Evolutionary conservation across 1,139 yeast genomes (phyloP).

Genomic region (Blastobotrys niveus): DNA sequence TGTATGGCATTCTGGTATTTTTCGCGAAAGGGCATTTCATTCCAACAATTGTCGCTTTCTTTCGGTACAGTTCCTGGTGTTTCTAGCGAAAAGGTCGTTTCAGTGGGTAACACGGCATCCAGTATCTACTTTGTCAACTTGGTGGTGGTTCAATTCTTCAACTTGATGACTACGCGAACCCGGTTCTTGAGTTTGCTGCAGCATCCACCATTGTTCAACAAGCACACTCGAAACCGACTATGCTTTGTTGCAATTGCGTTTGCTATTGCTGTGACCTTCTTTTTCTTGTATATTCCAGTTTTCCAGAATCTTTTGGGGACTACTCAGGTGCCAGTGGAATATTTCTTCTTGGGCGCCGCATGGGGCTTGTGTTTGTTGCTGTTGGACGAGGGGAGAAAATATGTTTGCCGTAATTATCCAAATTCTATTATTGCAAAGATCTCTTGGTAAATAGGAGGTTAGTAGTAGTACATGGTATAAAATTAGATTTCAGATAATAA

Average conservation of each 20-base stretch:
- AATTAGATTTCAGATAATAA: no score
- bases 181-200: constrained; percentile 43
- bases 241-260: constrained; percentile 39
- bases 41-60: constrained; percentile 37
- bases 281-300: constrained; percentile 45
- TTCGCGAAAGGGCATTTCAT: constrained; percentile 35
- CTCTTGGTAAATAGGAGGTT: constrained; percentile 24
- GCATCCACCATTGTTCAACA: constrained; percentile 36
- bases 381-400: constrained; percentile 45
- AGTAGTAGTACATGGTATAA: no score
- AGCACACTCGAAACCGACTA: constrained; percentile 29
- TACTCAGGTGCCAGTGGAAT: constrained; percentile 43
- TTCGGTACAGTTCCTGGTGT: constrained; percentile 38
- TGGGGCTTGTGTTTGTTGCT: constrained; percentile 41
- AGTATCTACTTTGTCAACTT: constrained; percentile 47
- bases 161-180: constrained; percentile 44
- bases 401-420: constrained; percentile 30
- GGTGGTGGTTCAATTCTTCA: constrained; percentile 48
- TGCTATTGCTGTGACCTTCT: constrained; percentile 42
- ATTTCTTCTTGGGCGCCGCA: constrained; percentile 44
- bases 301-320: constrained; percentile 40
- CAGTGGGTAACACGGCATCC: constrained; percentile 35
- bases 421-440: constrained; percentile 19
- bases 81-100: constrained; percentile 23
- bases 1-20: constrained; percentile 40